A percentile compares a stretch with the other conserved stretches of the same genome.
phyloP scores from a whole-genome alignment of 768 basidiomycete genomes.

The Sutorius australiensis region DNA sequence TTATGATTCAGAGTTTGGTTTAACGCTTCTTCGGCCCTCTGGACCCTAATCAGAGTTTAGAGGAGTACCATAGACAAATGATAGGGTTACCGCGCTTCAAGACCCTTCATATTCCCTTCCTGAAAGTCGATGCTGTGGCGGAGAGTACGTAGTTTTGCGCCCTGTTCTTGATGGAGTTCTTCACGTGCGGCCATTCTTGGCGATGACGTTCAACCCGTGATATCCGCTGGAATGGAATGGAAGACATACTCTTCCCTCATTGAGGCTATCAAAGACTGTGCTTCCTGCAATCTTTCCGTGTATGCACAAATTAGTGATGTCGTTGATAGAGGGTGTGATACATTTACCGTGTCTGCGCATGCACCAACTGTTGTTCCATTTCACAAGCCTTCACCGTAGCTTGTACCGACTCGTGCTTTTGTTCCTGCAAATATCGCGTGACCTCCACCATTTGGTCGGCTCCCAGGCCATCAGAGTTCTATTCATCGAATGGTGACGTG shows the following conservation, averaged over 20 bases:
- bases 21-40: constrained; percentile 19
- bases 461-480: constrained; percentile 15
- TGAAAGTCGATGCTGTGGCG: constrained; percentile 31
- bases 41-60: constrained; percentile 17
- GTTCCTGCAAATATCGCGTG: constrained; percentile 24
- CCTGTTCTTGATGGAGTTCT: constrained; percentile 22
- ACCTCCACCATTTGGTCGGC: constrained; percentile 24
- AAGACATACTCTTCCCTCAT: constrained; percentile 32
- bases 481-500: not conserved
- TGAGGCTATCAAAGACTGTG: constrained; percentile 22
- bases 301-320: constrained; percentile 11
- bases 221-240: constrained; percentile 16
- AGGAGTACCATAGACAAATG: not conserved
- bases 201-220: constrained; percentile 9
- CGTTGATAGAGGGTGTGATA: not conserved
- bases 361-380: constrained; percentile 26
- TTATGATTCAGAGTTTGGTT: constrained; percentile 15
- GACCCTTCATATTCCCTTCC: constrained; percentile 23
- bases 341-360: constrained; percentile 22
- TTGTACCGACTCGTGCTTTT: constrained; percentile 28
- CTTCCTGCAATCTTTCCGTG: constrained; percentile 24
- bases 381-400: constrained; percentile 19
- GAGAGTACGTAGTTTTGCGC: constrained; percentile 26
- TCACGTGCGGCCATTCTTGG: constrained; percentile 24
- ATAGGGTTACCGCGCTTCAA: constrained; percentile 25